phyloP scores from a whole-genome alignment of 192 early-diverging fungal genomes.

The Coemansia sp. region DNA sequence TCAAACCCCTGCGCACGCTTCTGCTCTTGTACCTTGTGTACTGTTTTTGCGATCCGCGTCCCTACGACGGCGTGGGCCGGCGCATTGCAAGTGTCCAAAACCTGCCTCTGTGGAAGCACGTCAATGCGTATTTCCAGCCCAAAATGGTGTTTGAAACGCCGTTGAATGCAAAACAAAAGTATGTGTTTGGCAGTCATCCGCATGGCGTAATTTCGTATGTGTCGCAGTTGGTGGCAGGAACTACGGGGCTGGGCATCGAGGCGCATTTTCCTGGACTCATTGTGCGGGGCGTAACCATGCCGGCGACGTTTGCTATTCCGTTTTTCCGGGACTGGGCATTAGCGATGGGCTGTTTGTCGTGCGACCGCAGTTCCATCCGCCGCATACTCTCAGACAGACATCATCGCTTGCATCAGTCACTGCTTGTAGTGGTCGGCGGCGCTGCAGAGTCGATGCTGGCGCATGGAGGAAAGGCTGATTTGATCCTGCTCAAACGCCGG shows the following conservation, averaged over 20 bases:
- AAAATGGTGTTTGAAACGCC: slow-evolving; percentile 77
- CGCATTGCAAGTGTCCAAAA: slow-evolving; percentile 53
- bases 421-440: slow-evolving; percentile 88
- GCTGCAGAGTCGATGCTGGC: slow-evolving; percentile 81
- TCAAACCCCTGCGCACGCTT: slow-evolving; percentile 57
- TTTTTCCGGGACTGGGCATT: slow-evolving; percentile 84
- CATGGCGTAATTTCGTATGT: slow-evolving; percentile 87
- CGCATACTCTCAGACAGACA: slow-evolving; percentile 71
- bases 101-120: slow-evolving; percentile 70
- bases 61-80: slow-evolving; percentile 75
- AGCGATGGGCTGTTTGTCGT: slow-evolving; percentile 73
- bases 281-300: slow-evolving; percentile 76
- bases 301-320: slow-evolving; percentile 80
- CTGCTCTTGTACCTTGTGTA: slow-evolving; percentile 76
- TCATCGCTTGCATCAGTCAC: slow-evolving; percentile 48
- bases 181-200: slow-evolving; percentile 91
- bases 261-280: slow-evolving; percentile 76
- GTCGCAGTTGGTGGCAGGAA: slow-evolving; percentile 78
- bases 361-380: slow-evolving; percentile 74
- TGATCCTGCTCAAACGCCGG: slow-evolving; percentile 74
- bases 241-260: slow-evolving; percentile 76
- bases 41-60: slow-evolving; percentile 70
- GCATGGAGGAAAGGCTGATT: slow-evolving; percentile 60
- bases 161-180: slow-evolving; percentile 78
- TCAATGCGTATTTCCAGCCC: slow-evolving; percentile 79